These are phyloP conservation scores for Chaetomium sp. DNA, from an alignment of 2,329 filamentous ascomycete genomes.

Conservation along the genomic window DNA sequence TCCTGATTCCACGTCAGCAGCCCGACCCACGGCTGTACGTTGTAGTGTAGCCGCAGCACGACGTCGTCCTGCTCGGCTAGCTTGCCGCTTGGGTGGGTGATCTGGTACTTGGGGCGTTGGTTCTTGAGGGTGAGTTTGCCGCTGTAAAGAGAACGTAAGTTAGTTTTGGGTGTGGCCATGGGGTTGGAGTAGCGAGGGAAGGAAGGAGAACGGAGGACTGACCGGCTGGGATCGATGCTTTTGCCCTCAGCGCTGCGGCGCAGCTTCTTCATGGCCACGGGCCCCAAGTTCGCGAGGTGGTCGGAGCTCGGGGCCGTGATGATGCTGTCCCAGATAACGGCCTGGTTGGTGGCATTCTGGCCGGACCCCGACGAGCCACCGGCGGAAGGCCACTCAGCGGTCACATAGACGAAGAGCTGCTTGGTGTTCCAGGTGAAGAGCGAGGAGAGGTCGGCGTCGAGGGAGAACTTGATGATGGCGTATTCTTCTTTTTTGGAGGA, in stretches of 20 bases:
- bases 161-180: no score
- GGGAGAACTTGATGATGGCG: constrained; percentile 85
- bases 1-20: constrained; percentile 72
- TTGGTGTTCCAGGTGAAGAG: constrained; percentile 99
- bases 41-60: constrained; percentile 79
- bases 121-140: constrained; percentile 73
- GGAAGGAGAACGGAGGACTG: no score
- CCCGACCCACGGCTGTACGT: constrained; percentile 96
- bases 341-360: constrained; percentile 52
- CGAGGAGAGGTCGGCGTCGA: constrained; percentile 82
- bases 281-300: constrained; percentile 55
- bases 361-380: constrained; percentile 22
- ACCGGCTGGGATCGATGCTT: constrained; percentile 52
- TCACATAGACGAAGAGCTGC: constrained; percentile 93
- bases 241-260: constrained; percentile 53
- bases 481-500: constrained; percentile 90
- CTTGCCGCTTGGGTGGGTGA: constrained; percentile 79
- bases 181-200: no score
- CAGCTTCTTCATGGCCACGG: constrained; percentile 56
- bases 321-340: constrained; percentile 94
- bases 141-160: no score
- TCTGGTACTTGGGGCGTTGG: constrained; percentile 93
- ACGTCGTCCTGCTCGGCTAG: constrained; percentile 70
- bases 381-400: constrained; percentile 59
- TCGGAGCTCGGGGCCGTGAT: constrained; percentile 67